These are phyloP conservation scores for Silene noctiflora DNA, from an alignment of 179 eudicot genomes.

Conservation along the genomic window DNA sequence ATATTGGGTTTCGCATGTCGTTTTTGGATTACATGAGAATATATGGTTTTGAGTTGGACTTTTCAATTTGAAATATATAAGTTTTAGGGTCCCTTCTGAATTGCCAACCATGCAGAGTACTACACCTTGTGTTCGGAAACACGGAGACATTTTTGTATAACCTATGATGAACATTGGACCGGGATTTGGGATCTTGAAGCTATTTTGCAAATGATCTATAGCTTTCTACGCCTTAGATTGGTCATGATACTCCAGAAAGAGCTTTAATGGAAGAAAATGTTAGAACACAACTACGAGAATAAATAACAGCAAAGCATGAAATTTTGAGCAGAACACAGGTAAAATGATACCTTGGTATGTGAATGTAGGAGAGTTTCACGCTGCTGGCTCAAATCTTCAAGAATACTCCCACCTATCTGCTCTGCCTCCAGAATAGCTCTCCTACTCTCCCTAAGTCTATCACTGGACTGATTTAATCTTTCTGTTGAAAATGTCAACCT, in stretches of 20 bases:
- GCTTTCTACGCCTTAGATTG: neutral
- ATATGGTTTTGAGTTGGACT: neutral
- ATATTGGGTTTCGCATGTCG: neutral
- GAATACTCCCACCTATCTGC: constrained; percentile 79
- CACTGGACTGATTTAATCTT: constrained; percentile 75
- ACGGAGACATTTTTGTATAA: too few relatives aligned
- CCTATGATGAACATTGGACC: neutral
- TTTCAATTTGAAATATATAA: too few relatives aligned
- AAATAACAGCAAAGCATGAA: neutral
- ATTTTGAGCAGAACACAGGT: neutral
- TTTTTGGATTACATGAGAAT: neutral
- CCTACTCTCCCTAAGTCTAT: constrained; percentile 80
- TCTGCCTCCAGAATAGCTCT: constrained; percentile 86
- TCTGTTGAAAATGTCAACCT: constrained; percentile 83
- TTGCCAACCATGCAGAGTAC: neutral
- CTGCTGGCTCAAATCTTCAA: constrained; percentile 83
- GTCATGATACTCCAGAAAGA: constrained; percentile 4
- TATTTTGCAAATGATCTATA: neutral
- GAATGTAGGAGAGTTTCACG: constrained; percentile 84
- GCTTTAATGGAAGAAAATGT: neutral
- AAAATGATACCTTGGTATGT: constrained; percentile 54
- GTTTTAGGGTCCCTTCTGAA: too few relatives aligned
- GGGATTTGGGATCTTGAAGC: neutral
- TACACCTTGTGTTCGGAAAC: neutral
- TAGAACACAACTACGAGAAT: neutral